Percentiles rank a stretch among this genome's conserved stretches.
Conservation (phyloP, 257 asterid species). For the Solanum chmielewskii region DNA sequence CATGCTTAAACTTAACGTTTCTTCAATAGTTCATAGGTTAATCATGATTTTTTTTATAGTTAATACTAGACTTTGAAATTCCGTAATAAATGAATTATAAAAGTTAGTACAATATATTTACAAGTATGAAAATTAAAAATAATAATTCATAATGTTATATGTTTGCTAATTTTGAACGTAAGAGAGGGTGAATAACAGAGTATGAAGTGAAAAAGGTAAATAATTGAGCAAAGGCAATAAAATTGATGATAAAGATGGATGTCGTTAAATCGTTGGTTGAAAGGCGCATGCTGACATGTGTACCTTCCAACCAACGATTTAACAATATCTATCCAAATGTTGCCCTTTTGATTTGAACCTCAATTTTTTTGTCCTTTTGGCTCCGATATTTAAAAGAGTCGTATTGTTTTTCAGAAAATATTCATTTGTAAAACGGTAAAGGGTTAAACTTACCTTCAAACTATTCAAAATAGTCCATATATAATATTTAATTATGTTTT, state of each 20-base stretch:
- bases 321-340: neutral
- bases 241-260: neutral
- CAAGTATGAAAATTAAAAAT: neutral
- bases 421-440: too few relatives aligned
- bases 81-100: neutral
- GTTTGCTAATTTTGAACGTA: neutral
- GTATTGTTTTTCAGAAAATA: too few relatives aligned
- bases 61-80: neutral
- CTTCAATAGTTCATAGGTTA: neutral
- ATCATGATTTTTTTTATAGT: neutral
- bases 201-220: too few relatives aligned
- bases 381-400: too few relatives aligned
- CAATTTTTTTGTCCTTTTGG: neutral
- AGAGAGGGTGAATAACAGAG: neutral
- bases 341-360: neutral
- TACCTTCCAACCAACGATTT: neutral
- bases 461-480: too few relatives aligned
- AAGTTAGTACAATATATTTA: neutral
- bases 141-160: neutral
- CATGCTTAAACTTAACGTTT: neutral
- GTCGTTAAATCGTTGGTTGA: neutral
- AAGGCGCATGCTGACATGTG: neutral
- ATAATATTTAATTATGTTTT: too few relatives aligned
- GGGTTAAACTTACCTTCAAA: too few relatives aligned
- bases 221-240: neutral